Evolutionary conservation across 805 yeast genomes (phyloP).

Genomic region (Wilhelminamyces savonicus): DNA sequence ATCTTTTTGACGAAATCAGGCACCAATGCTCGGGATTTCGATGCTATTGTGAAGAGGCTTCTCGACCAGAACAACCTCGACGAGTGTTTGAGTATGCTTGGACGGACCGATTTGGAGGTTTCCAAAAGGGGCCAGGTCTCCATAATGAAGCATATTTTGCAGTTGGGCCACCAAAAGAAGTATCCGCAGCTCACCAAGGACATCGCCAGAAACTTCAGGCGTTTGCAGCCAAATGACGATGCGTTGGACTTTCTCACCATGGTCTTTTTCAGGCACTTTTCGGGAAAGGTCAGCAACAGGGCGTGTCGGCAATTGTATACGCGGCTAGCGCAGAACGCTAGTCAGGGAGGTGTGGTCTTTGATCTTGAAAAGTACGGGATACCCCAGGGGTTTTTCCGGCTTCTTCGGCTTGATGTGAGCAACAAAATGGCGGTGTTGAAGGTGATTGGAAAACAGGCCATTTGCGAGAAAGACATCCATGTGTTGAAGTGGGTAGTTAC

Average conservation of each 20-base stretch:
- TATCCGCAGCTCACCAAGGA: conserved; percentile 5
- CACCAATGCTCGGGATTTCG: conserved; percentile 18
- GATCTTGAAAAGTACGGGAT: conserved; percentile 13
- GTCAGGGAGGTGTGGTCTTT: conserved; percentile 3
- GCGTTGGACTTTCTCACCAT: conserved; percentile 10
- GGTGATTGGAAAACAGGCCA: conserved; percentile 16
- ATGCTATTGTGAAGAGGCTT: conserved; percentile 18
- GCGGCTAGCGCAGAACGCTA: conserved; percentile 3
- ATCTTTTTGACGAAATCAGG: conserved; percentile 25
- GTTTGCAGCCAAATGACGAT: conserved; percentile 9
- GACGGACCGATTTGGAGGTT: conserved; percentile 10
- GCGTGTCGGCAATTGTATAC: conserved; percentile 13
- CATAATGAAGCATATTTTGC: conserved; percentile 10
- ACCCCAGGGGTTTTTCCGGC: conserved; percentile 10
- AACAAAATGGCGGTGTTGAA: conserved; percentile 14
- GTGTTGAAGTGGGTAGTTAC: conserved; percentile 23
- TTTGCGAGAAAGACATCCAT: conserved; percentile 14
- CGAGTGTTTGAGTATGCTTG: conserved; percentile 18
- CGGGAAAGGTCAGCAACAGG: conserved; percentile 12
- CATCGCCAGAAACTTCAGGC: conserved; percentile 5
- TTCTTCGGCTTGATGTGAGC: conserved; percentile 8
- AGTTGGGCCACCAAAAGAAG: conserved; percentile 1
- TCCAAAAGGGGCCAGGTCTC: conserved; percentile 20
- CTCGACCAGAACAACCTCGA: conserved; percentile 18
- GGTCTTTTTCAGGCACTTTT: conserved; percentile 11